Evolutionary conservation across 352 stramenopile species (phyloP), one percentile per base, ranked within the genome.

Genomic region (Pythium sukuiense): DNA sequence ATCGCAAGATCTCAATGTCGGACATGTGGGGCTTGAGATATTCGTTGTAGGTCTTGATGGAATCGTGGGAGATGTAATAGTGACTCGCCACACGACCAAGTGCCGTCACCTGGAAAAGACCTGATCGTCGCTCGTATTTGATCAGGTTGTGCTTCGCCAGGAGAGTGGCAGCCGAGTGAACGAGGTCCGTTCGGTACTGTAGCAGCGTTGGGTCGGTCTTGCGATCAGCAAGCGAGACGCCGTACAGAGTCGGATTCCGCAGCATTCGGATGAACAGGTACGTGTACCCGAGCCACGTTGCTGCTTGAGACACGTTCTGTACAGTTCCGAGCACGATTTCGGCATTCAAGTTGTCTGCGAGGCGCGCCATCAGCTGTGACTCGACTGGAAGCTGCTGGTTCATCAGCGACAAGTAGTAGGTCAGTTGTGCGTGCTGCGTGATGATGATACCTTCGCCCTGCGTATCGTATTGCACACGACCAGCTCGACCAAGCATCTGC

Each of bases 201-300:
- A 99, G 83, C 45, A 99, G 74, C 6, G 85, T 96, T 9, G 94
- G 93, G 69, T 99, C 97, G 5, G 89, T 81, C 46, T 96, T 90
- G 24, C 93, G 73, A 61, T 93, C 85, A 12, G 88, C 89, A 5
- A 93, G 74, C 0, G 89, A 90, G 24, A 99, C 92, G 18, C 97
- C 97, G 71, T 99, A 99, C 30, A 99, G 73, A 24, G 73, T 85
- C 18, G 98, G 98, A 65, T 99, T 99, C 30, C 94, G 93, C 20
- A 99, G 84, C 98, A 99, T 99, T 39, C 98, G 89, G 58, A 99
- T 96, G 72, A 99, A 99, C 48, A 99, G 80, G 76, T 99, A 99
- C 37, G 98, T 99, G 83, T 99, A 99, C 16, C 97, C 97, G 9
- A 99, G 81, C 98, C 98, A 99, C 43, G 97, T 96, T 3, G 96